Conservation (phyloP, 1,284 basidiomycete species). For the Ustilago bromivora region DNA sequence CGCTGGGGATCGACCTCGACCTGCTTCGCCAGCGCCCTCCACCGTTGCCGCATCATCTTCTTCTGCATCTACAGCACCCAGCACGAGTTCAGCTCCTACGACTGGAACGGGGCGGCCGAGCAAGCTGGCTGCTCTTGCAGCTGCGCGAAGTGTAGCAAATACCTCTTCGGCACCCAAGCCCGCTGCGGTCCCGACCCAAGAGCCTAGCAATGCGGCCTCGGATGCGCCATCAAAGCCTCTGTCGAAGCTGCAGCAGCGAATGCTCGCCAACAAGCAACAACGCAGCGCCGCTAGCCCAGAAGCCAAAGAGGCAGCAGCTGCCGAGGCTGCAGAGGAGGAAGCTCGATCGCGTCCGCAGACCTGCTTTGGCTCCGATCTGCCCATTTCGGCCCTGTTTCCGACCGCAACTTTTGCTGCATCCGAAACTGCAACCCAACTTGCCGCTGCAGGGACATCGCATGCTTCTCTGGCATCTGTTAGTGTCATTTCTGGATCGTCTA, state of each 20-base stretch:
- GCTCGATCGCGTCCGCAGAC: constrained; percentile 35
- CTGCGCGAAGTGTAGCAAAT: constrained; percentile 32
- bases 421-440: background rate
- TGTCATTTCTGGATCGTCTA: constrained; percentile 28
- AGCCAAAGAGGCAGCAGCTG: constrained; percentile 33
- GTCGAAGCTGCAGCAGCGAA: constrained; percentile 74
- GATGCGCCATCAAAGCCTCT: constrained; percentile 71
- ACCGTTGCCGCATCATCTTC: constrained; percentile 8
- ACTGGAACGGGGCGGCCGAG: constrained; percentile 33
- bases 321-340: constrained; percentile 40
- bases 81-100: background rate
- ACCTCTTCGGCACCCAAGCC: constrained; percentile 16
- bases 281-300: constrained; percentile 35
- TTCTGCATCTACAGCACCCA: background rate
- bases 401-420: background rate
- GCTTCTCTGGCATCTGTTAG: constrained; percentile 19
- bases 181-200: constrained; percentile 10
- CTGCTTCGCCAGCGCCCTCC: constrained; percentile 26
- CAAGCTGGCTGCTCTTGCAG: constrained; percentile 61
- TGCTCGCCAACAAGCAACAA: constrained; percentile 63
- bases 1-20: constrained; percentile 16
- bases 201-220: constrained; percentile 68
- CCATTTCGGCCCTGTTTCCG: constrained; percentile 58
- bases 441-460: background rate
- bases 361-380: constrained; percentile 42